A percentile compares a stretch with the other conserved stretches of the same genome.
Conservation (phyloP, 257 asterid species). For the Thymus mandschuricus region DNA sequence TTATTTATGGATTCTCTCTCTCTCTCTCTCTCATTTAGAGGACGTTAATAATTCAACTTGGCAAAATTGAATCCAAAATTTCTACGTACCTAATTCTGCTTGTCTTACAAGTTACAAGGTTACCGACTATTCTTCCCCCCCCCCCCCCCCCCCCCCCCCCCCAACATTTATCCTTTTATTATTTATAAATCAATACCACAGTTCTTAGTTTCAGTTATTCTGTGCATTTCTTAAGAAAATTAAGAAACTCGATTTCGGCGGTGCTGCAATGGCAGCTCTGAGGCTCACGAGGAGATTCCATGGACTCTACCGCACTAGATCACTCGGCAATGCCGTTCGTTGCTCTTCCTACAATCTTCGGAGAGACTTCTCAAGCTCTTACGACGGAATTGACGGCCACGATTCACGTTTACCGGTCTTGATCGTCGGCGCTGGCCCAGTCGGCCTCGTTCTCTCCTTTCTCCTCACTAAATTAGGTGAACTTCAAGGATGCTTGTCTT, state of each 20-base stretch:
- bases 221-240: too few relatives aligned
- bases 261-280: conserved; percentile 46
- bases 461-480: conserved; percentile 84
- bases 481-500: background rate
- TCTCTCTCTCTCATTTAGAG: background rate
- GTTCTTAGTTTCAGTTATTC: too few relatives aligned
- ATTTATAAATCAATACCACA: too few relatives aligned
- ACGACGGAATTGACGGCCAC: conserved; percentile 25
- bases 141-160: too few relatives aligned
- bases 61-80: background rate
- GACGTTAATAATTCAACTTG: background rate
- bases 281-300: conserved; percentile 42
- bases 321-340: conserved; percentile 23
- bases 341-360: conserved; percentile 33
- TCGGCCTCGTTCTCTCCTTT: conserved; percentile 82
- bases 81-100: too few relatives aligned
- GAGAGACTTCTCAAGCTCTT: conserved; percentile 46
- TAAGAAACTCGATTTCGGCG: too few relatives aligned
- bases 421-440: conserved; percentile 97
- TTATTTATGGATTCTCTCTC: too few relatives aligned
- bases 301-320: conserved; percentile 33
- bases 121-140: too few relatives aligned
- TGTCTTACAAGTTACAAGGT: too few relatives aligned
- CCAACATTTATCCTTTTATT: too few relatives aligned
- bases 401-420: conserved; percentile 70